phyloP scores from a whole-genome alignment of 148 eudicot genomes.

The Tetragonia tetragonoides region DNA sequence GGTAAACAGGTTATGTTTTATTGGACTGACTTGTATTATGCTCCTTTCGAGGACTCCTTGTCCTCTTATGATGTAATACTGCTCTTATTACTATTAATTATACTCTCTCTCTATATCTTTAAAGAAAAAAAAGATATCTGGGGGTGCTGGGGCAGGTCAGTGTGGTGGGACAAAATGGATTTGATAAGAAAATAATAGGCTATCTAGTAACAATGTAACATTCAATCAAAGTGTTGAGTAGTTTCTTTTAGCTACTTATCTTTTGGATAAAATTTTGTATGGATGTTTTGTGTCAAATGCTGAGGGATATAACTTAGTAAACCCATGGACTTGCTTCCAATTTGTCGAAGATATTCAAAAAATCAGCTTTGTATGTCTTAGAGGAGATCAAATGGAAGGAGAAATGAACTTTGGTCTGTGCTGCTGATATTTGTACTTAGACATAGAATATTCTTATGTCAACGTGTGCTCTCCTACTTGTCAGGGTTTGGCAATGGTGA shows the following conservation, averaged over 20 bases:
- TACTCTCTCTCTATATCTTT: too few species aligned
- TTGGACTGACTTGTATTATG: too few species aligned
- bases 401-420: background rate
- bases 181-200: background rate
- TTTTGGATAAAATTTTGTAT: background rate
- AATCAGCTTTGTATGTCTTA: background rate
- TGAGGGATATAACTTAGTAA: background rate
- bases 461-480: background rate
- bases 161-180: background rate
- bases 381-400: background rate
- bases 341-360: background rate
- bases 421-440: background rate
- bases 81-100: too few species aligned
- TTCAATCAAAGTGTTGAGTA: too few species aligned
- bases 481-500: constrained; percentile 96
- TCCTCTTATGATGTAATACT: too few species aligned
- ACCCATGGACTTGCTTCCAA: background rate
- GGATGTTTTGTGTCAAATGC: background rate
- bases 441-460: constrained; percentile 6
- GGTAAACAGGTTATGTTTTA: too few species aligned
- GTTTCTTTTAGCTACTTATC: too few species aligned
- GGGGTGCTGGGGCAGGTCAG: background rate
- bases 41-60: too few species aligned
- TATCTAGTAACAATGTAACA: background rate
- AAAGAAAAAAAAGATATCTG: too few species aligned